Percentiles rank a stretch among this genome's conserved stretches.
These are phyloP conservation scores for Mycena albidolilacea DNA, from an alignment of 768 basidiomycete species.

Conservation along the genomic window DNA sequence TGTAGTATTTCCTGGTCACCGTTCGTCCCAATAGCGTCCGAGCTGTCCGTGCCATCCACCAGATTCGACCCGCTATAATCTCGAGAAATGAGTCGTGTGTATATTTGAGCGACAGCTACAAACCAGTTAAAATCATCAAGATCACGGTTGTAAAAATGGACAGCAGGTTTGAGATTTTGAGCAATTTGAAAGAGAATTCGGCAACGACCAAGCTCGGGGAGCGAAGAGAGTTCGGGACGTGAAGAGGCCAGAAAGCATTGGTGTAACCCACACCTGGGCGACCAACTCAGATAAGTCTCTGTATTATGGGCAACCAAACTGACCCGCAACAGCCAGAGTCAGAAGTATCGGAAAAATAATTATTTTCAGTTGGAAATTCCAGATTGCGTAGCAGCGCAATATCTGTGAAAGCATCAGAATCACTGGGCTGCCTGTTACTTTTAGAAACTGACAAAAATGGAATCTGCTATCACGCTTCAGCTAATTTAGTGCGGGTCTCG, in stretches of 20 bases:
- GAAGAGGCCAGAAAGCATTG: conserved; percentile 15
- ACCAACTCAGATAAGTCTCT: not conserved
- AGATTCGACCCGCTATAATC: conserved; percentile 19
- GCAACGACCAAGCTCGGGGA: not conserved
- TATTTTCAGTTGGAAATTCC: not conserved
- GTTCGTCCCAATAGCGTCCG: conserved; percentile 17
- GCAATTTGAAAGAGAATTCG: not conserved
- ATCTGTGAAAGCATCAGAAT: conserved; percentile 7
- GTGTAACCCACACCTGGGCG: conserved; percentile 14
- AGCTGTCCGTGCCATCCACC: conserved; percentile 23
- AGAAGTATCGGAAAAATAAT: conserved; percentile 11
- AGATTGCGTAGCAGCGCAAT: too few species aligned
- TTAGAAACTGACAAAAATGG: conserved; percentile 12
- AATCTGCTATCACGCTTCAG: conserved; percentile 17
- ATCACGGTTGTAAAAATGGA: not conserved
- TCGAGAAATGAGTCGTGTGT: conserved; percentile 1
- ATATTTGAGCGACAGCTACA: not conserved
- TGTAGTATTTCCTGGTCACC: conserved; percentile 11
- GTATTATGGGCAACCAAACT: not conserved
- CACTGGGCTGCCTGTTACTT: not conserved
- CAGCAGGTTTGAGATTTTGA: not conserved
- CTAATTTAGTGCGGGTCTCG: conserved; percentile 1
- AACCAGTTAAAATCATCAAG: conserved; percentile 11
- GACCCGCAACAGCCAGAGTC: conserved; percentile 18
- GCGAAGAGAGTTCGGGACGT: conserved; percentile 15